Evolutionary conservation across 176 grass and related monocot species (phyloP), one percentile per base, ranked within the genome.

Genomic region (Carex parvula): DNA sequence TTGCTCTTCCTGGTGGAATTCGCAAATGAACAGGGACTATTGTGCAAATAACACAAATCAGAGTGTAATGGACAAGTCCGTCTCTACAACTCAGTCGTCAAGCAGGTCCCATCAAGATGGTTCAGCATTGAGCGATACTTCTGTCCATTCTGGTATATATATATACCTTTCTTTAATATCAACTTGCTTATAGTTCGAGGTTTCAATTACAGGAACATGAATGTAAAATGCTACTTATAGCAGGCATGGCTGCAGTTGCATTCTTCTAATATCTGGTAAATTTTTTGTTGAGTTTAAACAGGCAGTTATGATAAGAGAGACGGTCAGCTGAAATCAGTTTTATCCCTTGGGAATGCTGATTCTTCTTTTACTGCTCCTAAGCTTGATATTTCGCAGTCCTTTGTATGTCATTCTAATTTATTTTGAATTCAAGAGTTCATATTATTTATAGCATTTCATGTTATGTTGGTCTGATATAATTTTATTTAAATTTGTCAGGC

Each of bases 251-350:
- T 24, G 77, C 16, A 50, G 33, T 64, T 46, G 79, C 2, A 41
- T 65, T 24, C 35, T 50, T 72, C 37, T 46, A 66, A 84, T 42
- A 30, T 80, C 60, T 72, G 1, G 79, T 77, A 54, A 70, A 63
- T 81, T 10, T 70, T 70, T 64, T 17, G 84, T 78, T 6, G 79
- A 80, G 18, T 69, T 21, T 63, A 82, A 60, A 26, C 83, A 99
- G 96, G 88, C 75, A 87, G 83, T 54, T 89, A 95, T 77, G 64
- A 65, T 2, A 90, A 94, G 63, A 79, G 79, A 46, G 90, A 89
- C 84, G 80, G 85, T 81, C 89, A 90, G 77, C 88, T 90, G 85
- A 95, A 89, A 86, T 92, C 96, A 69, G 88, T 86, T 81, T 89
- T 99, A 70, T 85, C 88, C 81, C 76, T 94, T 33, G 90, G 90